A percentile compares a stretch with the other conserved stretches of the same genome.
phyloP scores from a whole-genome alignment of 1,284 basidiomycete genomes.

The Amylostereum areolatum region DNA sequence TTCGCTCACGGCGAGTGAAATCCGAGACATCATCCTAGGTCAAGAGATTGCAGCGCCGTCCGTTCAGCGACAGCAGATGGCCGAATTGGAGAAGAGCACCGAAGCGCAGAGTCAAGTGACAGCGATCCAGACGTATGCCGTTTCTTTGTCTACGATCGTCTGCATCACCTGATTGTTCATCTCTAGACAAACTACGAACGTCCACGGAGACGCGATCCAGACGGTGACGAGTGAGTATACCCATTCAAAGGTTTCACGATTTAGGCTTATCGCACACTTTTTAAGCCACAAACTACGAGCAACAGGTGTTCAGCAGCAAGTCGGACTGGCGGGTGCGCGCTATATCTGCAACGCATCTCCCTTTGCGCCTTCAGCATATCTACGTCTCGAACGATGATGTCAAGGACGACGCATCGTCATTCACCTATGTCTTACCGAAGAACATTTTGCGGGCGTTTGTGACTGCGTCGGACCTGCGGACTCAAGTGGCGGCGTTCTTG shows the following conservation, averaged over 20 bases:
- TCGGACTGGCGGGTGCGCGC: constrained; percentile 99
- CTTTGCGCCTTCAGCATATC: constrained; percentile 95
- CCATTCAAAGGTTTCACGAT: not conserved
- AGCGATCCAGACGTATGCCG: constrained; percentile 80
- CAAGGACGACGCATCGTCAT: constrained; percentile 92
- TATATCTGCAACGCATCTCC: constrained; percentile 92
- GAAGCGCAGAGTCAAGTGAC: constrained; percentile 96
- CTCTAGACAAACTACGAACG: constrained; percentile 87
- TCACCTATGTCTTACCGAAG: constrained; percentile 96
- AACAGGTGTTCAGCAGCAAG: constrained; percentile 96
- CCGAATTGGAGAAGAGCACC: constrained; percentile 94
- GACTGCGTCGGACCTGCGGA: constrained; percentile 88
- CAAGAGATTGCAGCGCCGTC: constrained; percentile 95
- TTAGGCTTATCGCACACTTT: constrained; percentile 9
- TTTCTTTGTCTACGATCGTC: not conserved
- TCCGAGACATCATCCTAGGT: constrained; percentile 93
- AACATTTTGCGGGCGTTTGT: constrained; percentile 96
- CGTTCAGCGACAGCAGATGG: constrained; percentile 98
- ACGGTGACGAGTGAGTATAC: constrained; percentile 79
- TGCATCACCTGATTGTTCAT: constrained; percentile 13
- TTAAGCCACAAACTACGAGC: constrained; percentile 92
- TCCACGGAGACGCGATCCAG: constrained; percentile 95
- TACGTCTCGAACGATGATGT: constrained; percentile 99
- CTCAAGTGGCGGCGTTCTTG: constrained; percentile 92
- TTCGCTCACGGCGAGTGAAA: constrained; percentile 92